Percentiles rank a stretch among this genome's conserved stretches.
Evolutionary conservation across 202 grass and related monocot genomes (phyloP).

Genomic region (Bolboschoenoplectus hybrid): DNA sequence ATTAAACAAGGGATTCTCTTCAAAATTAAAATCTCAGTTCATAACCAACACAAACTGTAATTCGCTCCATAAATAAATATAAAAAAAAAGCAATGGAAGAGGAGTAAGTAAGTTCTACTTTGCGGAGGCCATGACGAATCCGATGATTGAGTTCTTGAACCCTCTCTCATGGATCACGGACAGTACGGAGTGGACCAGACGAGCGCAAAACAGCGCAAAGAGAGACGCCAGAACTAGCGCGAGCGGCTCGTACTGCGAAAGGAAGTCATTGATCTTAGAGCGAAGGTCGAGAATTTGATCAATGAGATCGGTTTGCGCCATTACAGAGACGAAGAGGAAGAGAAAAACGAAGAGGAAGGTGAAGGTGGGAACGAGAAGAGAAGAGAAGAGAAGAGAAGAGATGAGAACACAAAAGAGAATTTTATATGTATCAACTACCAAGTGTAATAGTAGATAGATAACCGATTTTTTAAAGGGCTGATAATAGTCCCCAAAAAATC

Average conservation of each 20-base stretch:
- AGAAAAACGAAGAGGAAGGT: background rate
- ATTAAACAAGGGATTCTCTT: constrained; percentile 1
- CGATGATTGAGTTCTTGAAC: constrained; percentile 49
- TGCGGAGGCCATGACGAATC: constrained; percentile 52
- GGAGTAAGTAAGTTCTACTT: constrained; percentile 49
- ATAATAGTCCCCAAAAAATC: too few species aligned
- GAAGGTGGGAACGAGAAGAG: background rate
- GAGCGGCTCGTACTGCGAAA: constrained; percentile 75
- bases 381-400: background rate
- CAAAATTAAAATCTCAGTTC: background rate
- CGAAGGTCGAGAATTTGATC: constrained; percentile 55
- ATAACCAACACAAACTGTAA: constrained; percentile 4
- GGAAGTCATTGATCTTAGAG: constrained; percentile 54
- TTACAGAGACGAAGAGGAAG: background rate
- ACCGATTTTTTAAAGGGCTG: too few species aligned
- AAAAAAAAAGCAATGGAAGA: background rate
- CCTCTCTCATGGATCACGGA: constrained; percentile 58
- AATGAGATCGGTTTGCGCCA: constrained; percentile 41
- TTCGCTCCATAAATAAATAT: background rate
- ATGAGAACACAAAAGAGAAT: background rate
- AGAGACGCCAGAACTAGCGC: constrained; percentile 63
- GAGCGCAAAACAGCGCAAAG: constrained; percentile 64
- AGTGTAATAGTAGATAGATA: background rate
- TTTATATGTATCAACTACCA: background rate
- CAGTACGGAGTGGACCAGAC: constrained; percentile 50